Evolutionary conservation across 768 basidiomycete genomes (phyloP), one percentile per base, ranked within the genome.

Genomic region (Russula foetens): DNA sequence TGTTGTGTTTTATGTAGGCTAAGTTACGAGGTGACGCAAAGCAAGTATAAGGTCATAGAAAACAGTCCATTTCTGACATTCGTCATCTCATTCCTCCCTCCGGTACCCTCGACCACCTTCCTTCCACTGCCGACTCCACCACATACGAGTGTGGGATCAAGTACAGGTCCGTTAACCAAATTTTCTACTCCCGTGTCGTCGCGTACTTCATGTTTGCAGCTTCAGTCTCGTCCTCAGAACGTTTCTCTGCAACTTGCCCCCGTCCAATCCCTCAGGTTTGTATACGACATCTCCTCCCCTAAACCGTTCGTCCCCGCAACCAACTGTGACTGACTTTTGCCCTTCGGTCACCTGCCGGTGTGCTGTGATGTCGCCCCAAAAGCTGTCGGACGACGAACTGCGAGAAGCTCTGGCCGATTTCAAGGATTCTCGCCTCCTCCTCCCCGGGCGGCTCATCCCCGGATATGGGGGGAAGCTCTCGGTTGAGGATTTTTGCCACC

Each of bases 261-360:
- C 51, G 60, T 28, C 57, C 60, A 15, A 57, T 61, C 55, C 51
- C 28, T 21, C 54, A 57, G 60, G 60, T 61, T 52, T 46, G 60
- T 57, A 43, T 51, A 17, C 1, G 8, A 35, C 8, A 12, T n/a
- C n/a, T 14, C 24, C n/a, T 26, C 12, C 11, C 7, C 26, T 15
- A 11, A 17, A 35, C 21, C 14, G 21, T 33, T 43, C 15, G 15
- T 11, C 24, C 44, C 39, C 26, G 26, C 28, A 7, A 21, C 15
- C 44, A 50, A 29, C 41, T 21, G 29, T 48, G 38, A 33, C 55
- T 56, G 21, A 56, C 29, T 28, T 17, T 21, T 15, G 17, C 26
- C 28, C 41, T 9, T 38, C 33, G 24, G 24, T 17, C 21, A n/a
- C n/a, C 12, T 21, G 7, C 12, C 11, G 19, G 21, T 7, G 6